Base-by-base conservation (phyloP, 2,329 filamentous ascomycete species). In the Chalara sp. region DNA sequence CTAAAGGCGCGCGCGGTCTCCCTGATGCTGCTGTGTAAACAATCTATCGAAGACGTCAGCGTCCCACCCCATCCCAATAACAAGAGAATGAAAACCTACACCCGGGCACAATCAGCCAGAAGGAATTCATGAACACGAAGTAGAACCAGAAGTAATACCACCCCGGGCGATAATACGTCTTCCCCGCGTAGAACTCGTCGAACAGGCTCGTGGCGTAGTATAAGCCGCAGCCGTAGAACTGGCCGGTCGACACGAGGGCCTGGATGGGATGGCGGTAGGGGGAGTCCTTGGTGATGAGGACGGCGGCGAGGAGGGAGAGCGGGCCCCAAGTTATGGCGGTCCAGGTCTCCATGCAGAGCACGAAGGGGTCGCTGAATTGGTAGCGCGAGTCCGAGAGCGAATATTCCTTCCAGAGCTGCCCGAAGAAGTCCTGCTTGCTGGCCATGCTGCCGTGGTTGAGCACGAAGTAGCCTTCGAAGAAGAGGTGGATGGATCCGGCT, bases 141-240 rank as follows among this genome's bases (percentile, higher is more conserved):
- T 84, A 85, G 13, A 79, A 68, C 80, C 80, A 84, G 58, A 78
- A 82, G 58, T 85, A 85, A 32, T 78, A 62, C 28, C 70, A 67
- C 65, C 84, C 81, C 1, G 81, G 81, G 29, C 81, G 72, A 57
- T 76, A 80, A 59, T 80, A 77, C 21, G 68, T 69, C 28, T 71
- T 65, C 3, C 73, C 76, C 11, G 65, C 67, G 53, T 72, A 65
- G 33, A 66, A 67, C 51, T 70, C 64, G 53, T 80, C 78, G 46
- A 71, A 69, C 49, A 73, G 67, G 61, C 76, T 79, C 12, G 81
- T 85, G 2, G 74, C 67, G 61, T 80, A 83, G 68, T 85, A 85
- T 39, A 85, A 67, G 1, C 74, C 66, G 21, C 82, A 76, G 50
- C 80, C 77, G 65, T 81, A 59, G 32, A 54, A 47, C 21, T 63